Base-by-base conservation (phyloP, 176 grass and related monocot species). In the Zoysia japonica region DNA sequence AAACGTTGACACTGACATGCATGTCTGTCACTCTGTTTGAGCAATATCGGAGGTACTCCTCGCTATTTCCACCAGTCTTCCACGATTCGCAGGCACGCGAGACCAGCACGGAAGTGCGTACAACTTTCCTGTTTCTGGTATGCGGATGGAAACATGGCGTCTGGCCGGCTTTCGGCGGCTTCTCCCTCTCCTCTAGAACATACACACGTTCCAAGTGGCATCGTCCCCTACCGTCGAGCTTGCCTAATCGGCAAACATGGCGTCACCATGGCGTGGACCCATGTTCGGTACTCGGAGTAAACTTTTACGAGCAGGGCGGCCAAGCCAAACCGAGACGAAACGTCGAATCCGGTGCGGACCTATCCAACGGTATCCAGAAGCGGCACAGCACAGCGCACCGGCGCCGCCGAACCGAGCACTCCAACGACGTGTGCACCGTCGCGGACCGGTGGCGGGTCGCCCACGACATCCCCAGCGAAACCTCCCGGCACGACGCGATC, bases 391-490 rank as follows among this genome's bases (percentile, higher is more conserved):
- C 61, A 15, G 5, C 75, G 36, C 8, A 56, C 37, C 47, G 47
- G 48, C 6, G n/a, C 66, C 8, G 67, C 73, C 76, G 48, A 79
- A 67, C 68, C 28, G 28, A 28, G 28, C 28, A 48, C 48, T 38
- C 20, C 50, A 20, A 14, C 36, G 74, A 78, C 85, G 74, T 51
- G 85, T 48, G 85, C 79, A 46, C 84, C 65, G 55, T 53, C 71
- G 71, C 45, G 1, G 78, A 75, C 64, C 63, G 70, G 62, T 68
- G 52, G 40, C 71, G 64, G 78, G 83, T 85, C 83, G 20, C 84
- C 54, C 78, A 80, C 85, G 78, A 77, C 47, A 57, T 4, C 61
- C 3, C 2, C 61, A 50, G 11, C 35, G 60, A n/a, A 40, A 66
- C 20, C 52, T 5, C 61, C 16, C 28, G 36, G 60, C 76, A 1